phyloP scores from a whole-genome alignment of 2,329 filamentous ascomycete genomes.

The Cercospora brassicicola region DNA sequence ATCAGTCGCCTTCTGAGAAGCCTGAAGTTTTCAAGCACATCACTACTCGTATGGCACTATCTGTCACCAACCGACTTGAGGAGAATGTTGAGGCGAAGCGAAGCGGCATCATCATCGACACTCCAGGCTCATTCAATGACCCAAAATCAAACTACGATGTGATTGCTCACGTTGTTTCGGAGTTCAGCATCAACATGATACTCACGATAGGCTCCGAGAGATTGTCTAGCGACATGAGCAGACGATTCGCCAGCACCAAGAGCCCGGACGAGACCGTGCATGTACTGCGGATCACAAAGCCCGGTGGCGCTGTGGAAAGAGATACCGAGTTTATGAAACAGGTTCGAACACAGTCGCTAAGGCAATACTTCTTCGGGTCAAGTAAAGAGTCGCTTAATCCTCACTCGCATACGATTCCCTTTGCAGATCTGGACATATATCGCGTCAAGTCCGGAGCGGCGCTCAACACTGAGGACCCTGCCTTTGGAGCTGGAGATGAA shows the following conservation, averaged over 20 bases:
- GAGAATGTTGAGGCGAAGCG: slow-evolving; percentile 71
- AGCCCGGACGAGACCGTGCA: slow-evolving; percentile 64
- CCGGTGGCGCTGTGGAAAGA: slow-evolving; percentile 77
- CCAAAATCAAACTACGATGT: slow-evolving; percentile 69
- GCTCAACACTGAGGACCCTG: slow-evolving; percentile 22
- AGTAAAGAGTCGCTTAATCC: slow-evolving; percentile 71
- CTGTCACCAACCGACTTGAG: slow-evolving; percentile 72
- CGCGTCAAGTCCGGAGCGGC: slow-evolving; percentile 29
- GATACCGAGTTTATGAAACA: slow-evolving; percentile 73
- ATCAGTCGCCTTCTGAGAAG: slow-evolving; percentile 70
- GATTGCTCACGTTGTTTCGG: slow-evolving; percentile 74
- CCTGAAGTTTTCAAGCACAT: slow-evolving; percentile 69
- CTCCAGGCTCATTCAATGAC: slow-evolving; percentile 67
- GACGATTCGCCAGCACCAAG: slow-evolving; percentile 60
- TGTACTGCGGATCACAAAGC: slow-evolving; percentile 78
- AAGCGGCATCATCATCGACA: slow-evolving; percentile 83
- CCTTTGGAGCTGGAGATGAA: slow-evolving; percentile 45
- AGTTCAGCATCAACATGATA: slow-evolving; percentile 70
- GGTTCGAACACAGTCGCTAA: slow-evolving; percentile 72
- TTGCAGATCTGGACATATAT: slow-evolving; percentile 70
- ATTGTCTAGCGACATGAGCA: slow-evolving; percentile 71
- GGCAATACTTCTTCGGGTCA: slow-evolving; percentile 93
- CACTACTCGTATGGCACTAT: slow-evolving; percentile 72
- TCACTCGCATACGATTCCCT: slow-evolving; percentile 81
- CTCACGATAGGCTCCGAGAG: slow-evolving; percentile 78